These are phyloP conservation scores for Malus hybrid DNA, from an alignment of 331 rosid genomes.

Conservation along the genomic window DNA sequence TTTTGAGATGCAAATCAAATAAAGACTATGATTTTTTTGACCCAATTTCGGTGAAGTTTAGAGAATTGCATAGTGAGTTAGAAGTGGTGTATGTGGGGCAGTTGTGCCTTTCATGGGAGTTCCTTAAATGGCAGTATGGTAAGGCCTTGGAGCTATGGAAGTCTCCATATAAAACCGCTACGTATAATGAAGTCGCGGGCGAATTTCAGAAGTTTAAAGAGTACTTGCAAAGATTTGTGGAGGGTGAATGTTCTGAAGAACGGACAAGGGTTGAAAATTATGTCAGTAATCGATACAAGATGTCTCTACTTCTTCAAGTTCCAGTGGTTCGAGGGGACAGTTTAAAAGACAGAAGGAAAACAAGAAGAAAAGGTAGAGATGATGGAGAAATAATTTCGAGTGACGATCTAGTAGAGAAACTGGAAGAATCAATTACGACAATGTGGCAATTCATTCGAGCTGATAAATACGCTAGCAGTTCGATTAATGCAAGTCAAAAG, in stretches of 20 bases:
- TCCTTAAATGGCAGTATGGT: conserved; percentile 86
- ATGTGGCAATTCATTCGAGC: conserved; percentile 77
- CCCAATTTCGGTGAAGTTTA: conserved; percentile 46
- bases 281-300: conserved; percentile 50
- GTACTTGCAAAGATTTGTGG: conserved; percentile 58
- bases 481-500: conserved; percentile 14
- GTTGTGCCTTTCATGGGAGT: conserved; percentile 93
- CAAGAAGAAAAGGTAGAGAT: conserved; percentile 32
- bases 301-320: conserved; percentile 80
- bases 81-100: conserved; percentile 91
- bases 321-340: conserved; percentile 73
- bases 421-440: conserved; percentile 81
- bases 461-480: conserved; percentile 42
- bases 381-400: conserved; percentile 34
- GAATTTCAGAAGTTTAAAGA: conserved; percentile 93
- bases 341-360: conserved; percentile 25
- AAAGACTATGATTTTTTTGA: conserved; percentile 18
- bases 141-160: conserved; percentile 77
- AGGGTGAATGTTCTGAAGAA: conserved; percentile 74
- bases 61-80: conserved; percentile 58
- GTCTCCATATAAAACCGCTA: conserved; percentile 33
- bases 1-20: conserved; percentile 34
- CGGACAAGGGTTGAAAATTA: conserved; percentile 76
- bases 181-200: conserved; percentile 77
- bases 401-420: conserved; percentile 54